These are phyloP conservation scores for Cryomyces antarcticus DNA, from an alignment of 495 filamentous ascomycete species.

Conservation along the genomic window DNA sequence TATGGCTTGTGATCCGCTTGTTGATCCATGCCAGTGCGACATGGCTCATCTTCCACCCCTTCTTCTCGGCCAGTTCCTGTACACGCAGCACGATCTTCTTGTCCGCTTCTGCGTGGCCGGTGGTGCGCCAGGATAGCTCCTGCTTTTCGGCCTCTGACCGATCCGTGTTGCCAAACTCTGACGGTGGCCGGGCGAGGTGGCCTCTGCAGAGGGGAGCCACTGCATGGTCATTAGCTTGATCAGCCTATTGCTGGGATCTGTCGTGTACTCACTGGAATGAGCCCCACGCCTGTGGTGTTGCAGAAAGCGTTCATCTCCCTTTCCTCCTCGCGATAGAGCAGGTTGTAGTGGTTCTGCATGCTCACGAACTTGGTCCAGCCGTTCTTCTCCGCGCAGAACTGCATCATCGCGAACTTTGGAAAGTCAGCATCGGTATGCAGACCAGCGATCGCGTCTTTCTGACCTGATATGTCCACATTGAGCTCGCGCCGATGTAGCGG, in stretches of 20 bases:
- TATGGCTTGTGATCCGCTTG: conserved; percentile 15
- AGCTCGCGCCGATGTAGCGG: conserved; percentile 19
- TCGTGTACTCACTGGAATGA: conserved; percentile 8
- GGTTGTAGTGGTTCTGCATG: conserved; percentile 23
- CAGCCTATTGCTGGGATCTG: no score
- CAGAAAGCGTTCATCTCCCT: conserved; percentile 21
- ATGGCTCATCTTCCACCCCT: conserved; percentile 18
- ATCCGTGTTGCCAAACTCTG: conserved; percentile 9
- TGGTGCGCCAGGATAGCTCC: neutral
- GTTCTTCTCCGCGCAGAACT: conserved; percentile 19
- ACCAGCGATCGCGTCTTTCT: neutral
- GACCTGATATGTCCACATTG: conserved; percentile 17
- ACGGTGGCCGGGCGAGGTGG: conserved; percentile 15
- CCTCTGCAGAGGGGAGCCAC: conserved; percentile 20
- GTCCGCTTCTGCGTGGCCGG: conserved; percentile 9
- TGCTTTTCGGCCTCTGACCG: conserved; percentile 12
- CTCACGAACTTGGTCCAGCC: conserved; percentile 23
- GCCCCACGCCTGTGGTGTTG: conserved; percentile 17
- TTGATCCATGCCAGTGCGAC: conserved; percentile 20
- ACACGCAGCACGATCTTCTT: conserved; percentile 18
- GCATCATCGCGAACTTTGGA: conserved; percentile 14
- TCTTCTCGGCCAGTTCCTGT: conserved; percentile 20
- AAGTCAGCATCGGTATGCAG: no score
- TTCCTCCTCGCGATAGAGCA: conserved; percentile 22
- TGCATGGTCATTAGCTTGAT: no score